These are phyloP conservation scores for Galeopsis tetrahit DNA, from an alignment of 257 asterid species.

Conservation along the genomic window DNA sequence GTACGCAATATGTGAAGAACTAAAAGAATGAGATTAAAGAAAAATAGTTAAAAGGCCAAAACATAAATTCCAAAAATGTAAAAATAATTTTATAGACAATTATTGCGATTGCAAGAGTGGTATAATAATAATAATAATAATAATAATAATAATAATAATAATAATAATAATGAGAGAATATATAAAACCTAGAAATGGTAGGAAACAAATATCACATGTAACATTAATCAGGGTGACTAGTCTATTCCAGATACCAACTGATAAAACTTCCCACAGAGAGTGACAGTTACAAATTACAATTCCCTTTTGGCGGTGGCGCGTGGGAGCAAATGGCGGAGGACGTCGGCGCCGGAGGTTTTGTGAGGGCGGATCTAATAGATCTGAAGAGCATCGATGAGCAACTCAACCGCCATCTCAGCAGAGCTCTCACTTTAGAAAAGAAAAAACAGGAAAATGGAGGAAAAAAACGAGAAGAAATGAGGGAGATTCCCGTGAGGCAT, in stretches of 20 bases:
- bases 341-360: conserved; percentile 41
- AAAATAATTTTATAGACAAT: no score
- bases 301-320: conserved; percentile 27
- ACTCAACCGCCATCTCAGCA: conserved; percentile 63
- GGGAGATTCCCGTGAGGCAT: conserved; percentile 58
- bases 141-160: neutral
- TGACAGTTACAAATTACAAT: conserved; percentile 28
- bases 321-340: conserved; percentile 36
- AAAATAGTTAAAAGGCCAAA: no score
- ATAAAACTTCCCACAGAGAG: conserved; percentile 37
- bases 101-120: no score
- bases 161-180: neutral
- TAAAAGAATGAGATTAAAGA: no score
- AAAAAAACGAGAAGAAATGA: conserved; percentile 43
- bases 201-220: conserved; percentile 28
- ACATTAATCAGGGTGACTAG: conserved; percentile 33
- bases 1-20: no score
- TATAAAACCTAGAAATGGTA: neutral
- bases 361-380: conserved; percentile 84
- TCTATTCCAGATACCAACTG: conserved; percentile 36
- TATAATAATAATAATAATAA: no score
- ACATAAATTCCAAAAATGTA: no score
- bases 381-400: conserved; percentile 80
- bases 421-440: conserved; percentile 62
- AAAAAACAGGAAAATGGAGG: conserved; percentile 45